Percentiles rank a stretch among this genome's conserved stretches.
Evolutionary conservation across 129 eudicot genomes (phyloP).

Genomic region (Pittosporum tobira): DNA sequence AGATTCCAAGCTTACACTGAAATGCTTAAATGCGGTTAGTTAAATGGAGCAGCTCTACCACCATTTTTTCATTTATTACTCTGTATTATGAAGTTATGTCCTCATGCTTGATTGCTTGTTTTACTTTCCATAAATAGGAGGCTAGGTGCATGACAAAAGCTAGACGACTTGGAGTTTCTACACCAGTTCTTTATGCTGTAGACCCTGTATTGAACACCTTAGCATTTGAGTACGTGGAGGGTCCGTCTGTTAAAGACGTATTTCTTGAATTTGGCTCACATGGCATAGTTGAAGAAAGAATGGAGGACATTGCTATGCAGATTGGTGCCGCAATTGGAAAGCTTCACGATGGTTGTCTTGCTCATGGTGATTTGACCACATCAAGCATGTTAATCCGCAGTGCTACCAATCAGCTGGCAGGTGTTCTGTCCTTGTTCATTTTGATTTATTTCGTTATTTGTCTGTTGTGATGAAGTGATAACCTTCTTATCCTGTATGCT

Average conservation of each 20-base stretch:
- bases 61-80: background rate
- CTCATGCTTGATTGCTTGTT: background rate
- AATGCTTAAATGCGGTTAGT: constrained; percentile 85
- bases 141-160: constrained; percentile 97
- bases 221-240: constrained; percentile 79
- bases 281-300: constrained; percentile 65
- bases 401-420: constrained; percentile 70
- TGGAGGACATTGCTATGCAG: constrained; percentile 72
- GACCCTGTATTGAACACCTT: constrained; percentile 55
- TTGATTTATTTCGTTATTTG: background rate
- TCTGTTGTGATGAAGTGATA: background rate
- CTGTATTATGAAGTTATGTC: background rate
- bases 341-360: constrained; percentile 87
- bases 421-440: constrained; percentile 2
- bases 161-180: constrained; percentile 78
- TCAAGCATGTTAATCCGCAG: constrained; percentile 82
- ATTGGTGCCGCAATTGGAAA: constrained; percentile 74
- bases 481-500: background rate
- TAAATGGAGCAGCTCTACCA: constrained; percentile 1
- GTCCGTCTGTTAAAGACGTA: constrained; percentile 72
- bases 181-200: constrained; percentile 82
- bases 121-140: constrained; percentile 37
- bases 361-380: constrained; percentile 94
- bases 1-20: constrained; percentile 82
- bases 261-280: constrained; percentile 66